These are phyloP conservation scores for Fusarium sp. DNA, from an alignment of 2,329 filamentous ascomycete species.

Conservation along the genomic window DNA sequence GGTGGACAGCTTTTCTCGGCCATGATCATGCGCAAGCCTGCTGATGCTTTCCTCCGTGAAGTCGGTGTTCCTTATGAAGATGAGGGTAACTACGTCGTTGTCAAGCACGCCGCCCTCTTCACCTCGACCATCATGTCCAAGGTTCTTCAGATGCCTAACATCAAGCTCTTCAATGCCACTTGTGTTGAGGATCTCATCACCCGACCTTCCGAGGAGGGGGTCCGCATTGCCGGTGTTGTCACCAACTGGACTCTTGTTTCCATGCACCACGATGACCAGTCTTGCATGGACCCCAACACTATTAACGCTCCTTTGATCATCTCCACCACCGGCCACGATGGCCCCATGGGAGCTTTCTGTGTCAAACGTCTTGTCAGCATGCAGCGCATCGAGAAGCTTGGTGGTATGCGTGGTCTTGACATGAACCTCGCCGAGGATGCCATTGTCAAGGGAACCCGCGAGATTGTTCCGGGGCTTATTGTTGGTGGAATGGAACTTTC, in stretches of 20 bases:
- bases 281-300: slow-evolving; percentile 97
- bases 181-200: slow-evolving; percentile 93
- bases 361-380: slow-evolving; percentile 92
- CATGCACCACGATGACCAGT: slow-evolving; percentile 88
- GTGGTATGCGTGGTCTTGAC: slow-evolving; percentile 91
- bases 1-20: slow-evolving; percentile 94
- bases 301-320: slow-evolving; percentile 92
- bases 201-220: slow-evolving; percentile 62
- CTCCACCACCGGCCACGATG: slow-evolving; percentile 91
- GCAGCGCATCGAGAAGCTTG: slow-evolving; percentile 81
- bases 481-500: slow-evolving; percentile 95
- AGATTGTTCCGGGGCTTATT: slow-evolving; percentile 86
- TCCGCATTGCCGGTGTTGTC: slow-evolving; percentile 87
- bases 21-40: slow-evolving; percentile 95
- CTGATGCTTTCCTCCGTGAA: slow-evolving; percentile 82
- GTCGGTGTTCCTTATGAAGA: slow-evolving; percentile 87
- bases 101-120: slow-evolving; percentile 93
- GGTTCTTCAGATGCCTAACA: slow-evolving; percentile 84
- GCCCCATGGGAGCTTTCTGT: slow-evolving; percentile 87
- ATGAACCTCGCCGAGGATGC: slow-evolving; percentile 93
- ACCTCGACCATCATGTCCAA: slow-evolving; percentile 86
- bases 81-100: slow-evolving; percentile 86
- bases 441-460: slow-evolving; percentile 89
- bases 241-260: slow-evolving; percentile 95
- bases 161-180: slow-evolving; percentile 97